A percentile compares a stretch with the other conserved stretches of the same genome.
These are phyloP conservation scores for Stygiomarasmius scandens DNA, from an alignment of 1,284 basidiomycete species.

Conservation along the genomic window DNA sequence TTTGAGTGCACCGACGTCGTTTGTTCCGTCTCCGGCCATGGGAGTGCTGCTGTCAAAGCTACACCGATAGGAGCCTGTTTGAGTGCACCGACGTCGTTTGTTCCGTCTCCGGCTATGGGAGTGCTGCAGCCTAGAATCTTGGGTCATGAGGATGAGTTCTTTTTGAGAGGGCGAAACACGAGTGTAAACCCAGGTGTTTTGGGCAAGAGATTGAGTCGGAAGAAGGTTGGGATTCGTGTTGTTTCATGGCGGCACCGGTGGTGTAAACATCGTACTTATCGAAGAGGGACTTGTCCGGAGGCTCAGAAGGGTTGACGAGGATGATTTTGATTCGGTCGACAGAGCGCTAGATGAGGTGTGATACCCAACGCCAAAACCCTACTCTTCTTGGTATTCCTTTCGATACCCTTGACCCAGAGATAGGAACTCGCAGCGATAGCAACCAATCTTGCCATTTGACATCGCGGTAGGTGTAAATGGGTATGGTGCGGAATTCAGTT, in stretches of 20 bases:
- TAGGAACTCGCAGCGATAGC: constrained; percentile 95
- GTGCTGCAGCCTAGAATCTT: constrained; percentile 88
- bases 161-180: constrained; percentile 96
- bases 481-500: constrained; percentile 95
- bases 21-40: constrained; percentile 97
- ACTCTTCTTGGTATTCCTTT: constrained; percentile 88
- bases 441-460: constrained; percentile 79
- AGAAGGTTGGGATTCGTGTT: constrained; percentile 65
- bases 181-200: constrained; percentile 96
- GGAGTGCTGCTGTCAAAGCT: constrained; percentile 91
- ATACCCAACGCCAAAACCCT: constrained; percentile 88
- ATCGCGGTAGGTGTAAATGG: constrained; percentile 80
- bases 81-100: constrained; percentile 95
- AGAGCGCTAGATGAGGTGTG: constrained; percentile 90
- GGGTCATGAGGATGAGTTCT: constrained; percentile 87
- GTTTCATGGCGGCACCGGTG: constrained; percentile 89
- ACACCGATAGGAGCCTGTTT: constrained; percentile 97
- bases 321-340: constrained; percentile 89
- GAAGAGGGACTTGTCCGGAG: constrained; percentile 78
- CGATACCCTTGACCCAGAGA: constrained; percentile 94
- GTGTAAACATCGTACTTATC: constrained; percentile 91
- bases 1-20: constrained; percentile 95
- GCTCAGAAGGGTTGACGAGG: constrained; percentile 75
- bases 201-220: constrained; percentile 61
- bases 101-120: constrained; percentile 96